Evolutionary conservation across 2,329 filamentous ascomycete species (phyloP).

Genomic region (Aspergillus sp.): DNA sequence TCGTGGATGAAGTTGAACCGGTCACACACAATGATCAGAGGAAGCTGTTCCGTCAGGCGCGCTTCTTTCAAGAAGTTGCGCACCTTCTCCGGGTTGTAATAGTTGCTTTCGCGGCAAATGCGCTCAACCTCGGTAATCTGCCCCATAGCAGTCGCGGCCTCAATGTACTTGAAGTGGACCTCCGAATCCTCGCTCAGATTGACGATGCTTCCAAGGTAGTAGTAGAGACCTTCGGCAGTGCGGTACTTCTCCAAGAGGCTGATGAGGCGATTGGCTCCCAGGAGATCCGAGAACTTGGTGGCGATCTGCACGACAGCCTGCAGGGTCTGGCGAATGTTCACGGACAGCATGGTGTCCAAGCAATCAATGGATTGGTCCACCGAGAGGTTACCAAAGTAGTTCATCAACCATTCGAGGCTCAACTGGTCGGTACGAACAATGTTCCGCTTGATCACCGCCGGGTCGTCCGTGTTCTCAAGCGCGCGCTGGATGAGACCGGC

Average conservation of each 20-base stretch:
- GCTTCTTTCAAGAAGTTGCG: conserved; percentile 99
- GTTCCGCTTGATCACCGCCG: conserved; percentile 82
- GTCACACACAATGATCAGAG: conserved; percentile 96
- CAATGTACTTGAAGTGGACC: conserved; percentile 98
- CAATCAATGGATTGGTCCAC: conserved; percentile 92
- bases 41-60: conserved; percentile 80
- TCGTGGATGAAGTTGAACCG: conserved; percentile 99
- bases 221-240: conserved; percentile 92
- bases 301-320: conserved; percentile 91
- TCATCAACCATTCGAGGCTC: conserved; percentile 81
- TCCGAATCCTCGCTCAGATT: conserved; percentile 93
- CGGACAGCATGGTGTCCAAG: conserved; percentile 90
- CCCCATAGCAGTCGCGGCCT: conserved; percentile 86
- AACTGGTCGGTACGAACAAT: conserved; percentile 76
- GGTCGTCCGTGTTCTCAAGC: conserved; percentile 89
- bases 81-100: conserved; percentile 87
- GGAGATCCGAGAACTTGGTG: conserved; percentile 94
- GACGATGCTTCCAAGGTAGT: conserved; percentile 95
- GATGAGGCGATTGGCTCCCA: conserved; percentile 79
- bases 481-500: conserved; percentile 80
- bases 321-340: conserved; percentile 94
- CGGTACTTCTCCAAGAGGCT: conserved; percentile 96
- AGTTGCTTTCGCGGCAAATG: conserved; percentile 87
- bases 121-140: conserved; percentile 95
- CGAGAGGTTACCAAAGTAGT: conserved; percentile 88